Evolutionary conservation across 2,329 filamentous ascomycete species (phyloP), one percentile per base, ranked within the genome.

Genomic region (Verticillium tricorpus): DNA sequence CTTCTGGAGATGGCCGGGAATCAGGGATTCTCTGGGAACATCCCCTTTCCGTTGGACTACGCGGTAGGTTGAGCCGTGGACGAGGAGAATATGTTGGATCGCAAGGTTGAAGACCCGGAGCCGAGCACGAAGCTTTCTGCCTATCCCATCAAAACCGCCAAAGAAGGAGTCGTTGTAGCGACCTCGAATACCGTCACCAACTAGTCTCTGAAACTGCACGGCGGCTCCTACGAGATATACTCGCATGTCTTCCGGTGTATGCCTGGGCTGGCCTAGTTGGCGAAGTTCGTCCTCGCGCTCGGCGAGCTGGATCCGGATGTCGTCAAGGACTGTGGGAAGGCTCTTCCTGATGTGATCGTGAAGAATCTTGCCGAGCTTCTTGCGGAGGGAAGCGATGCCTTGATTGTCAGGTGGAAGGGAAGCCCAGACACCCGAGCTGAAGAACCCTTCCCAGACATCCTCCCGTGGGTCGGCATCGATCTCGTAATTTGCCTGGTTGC

Each of bases 401-500:
- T 67, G 64, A 17, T 70, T 57, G 0, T 77, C 14, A 69, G 72
- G 3, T 73, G 66, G 64, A 0, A 73, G 61, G 0, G 66, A 62
- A 1, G 60, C 59, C 74, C 72, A 76, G 8, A 61, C 65, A 3
- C 69, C 63, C 0, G 65, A 66, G 6, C 67, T 50, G 65, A 79
- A 74, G 61, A 78, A 77, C 0, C 62, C 31, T 2, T 64, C 54
- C 60, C 79, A 74, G 9, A 68, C 62, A 1, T 64, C 37, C 37
- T 79, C 74, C 5, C 76, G 70, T 25, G 58, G 25, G 15, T 34
- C 56, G 12, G 1, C 2, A 1, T 69, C 64, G 17, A 5, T n/a
- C 1, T 69, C 66, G 5, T 69, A 64, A n/a, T 78, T 75, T 1
- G 68, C 67, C 9, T 77, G 70, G 62, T 86, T 86, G 22, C 77